Evolutionary conservation across 495 filamentous ascomycete genomes (phyloP), one percentile per base, ranked within the genome.

Genomic region (Penicillium crystallinum): DNA sequence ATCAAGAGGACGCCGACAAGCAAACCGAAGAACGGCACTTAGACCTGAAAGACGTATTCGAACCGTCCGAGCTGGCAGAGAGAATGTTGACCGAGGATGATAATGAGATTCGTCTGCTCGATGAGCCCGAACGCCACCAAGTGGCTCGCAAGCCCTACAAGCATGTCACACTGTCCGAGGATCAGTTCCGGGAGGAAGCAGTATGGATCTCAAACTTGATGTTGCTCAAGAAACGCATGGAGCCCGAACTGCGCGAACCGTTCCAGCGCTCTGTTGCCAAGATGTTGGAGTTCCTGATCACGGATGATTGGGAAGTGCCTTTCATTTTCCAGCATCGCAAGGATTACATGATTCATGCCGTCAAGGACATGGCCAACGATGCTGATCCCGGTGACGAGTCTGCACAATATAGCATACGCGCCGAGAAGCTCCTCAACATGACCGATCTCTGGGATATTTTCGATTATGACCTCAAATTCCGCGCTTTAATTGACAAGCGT

Each of bases 281-380:
- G 67, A 90, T 97, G n/a, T 76, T 98, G 49, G 89, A 96, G 59
- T 96, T 97, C 57, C 86, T 98, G 61, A 86, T 92, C 35, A 81
- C 90, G 6, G 91, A 97, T 54, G 87, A 95, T 48, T 89, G 87
- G 64, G 93, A 98, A 63, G 91, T 97, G 4, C 92, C 93, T 0
- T 98, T 93, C 64, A 91, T 98, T 56, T 97, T 96, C 69, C 95
- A 97, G 63, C 92, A 98, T 58, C 89, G 95, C 33, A 91, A 95
- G 67, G 93, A 98, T 65, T 97, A 97, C 66, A 82, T 98, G 54
- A 97, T 97, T 54, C 90, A 98, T 59, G 85, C 90, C 40, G 84
- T 84, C 50, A 91, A 89, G 67, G 80, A 86, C 11, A 74, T 81
- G 27, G 56, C 71, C 14, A 71, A 77, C 17, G 77, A 73, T 6